A percentile compares a stretch with the other conserved stretches of the same genome.
phyloP scores from a whole-genome alignment of 1,284 basidiomycete species.

The Austropuccinia psidii region DNA sequence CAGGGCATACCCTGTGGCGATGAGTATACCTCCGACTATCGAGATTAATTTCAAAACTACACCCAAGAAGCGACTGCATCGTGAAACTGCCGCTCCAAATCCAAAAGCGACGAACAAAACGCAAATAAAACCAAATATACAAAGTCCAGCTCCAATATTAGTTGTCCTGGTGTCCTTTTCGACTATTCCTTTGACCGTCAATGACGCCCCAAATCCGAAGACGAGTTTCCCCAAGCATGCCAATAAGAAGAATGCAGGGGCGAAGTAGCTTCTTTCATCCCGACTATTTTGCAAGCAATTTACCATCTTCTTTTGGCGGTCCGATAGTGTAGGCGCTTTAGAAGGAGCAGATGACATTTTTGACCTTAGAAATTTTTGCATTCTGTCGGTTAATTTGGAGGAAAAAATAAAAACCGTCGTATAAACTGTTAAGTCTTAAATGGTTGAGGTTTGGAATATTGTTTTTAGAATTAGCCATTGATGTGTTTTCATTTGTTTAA shows the following conservation, averaged over 20 bases:
- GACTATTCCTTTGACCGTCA: constrained; percentile 20
- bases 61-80: not conserved
- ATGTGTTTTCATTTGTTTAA: too few relatives aligned
- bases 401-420: too few relatives aligned
- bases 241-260: constrained; percentile 9
- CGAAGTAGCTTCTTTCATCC: not conserved
- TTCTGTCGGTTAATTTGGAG: too few relatives aligned
- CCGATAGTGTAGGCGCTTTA: not conserved
- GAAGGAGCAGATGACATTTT: too few relatives aligned
- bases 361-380: too few relatives aligned
- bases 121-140: constrained; percentile 12
- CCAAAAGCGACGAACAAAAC: constrained; percentile 30
- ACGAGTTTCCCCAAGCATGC: constrained; percentile 25
- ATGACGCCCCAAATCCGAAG: constrained; percentile 22
- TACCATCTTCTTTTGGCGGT: constrained; percentile 10
- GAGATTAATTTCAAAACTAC: constrained; percentile 28
- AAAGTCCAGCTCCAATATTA: not conserved
- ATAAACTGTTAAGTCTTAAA: too few relatives aligned
- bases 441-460: too few relatives aligned
- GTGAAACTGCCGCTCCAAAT: constrained; percentile 6
- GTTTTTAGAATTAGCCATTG: too few relatives aligned
- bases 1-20: constrained; percentile 18
- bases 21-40: constrained; percentile 4
- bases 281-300: not conserved
- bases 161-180: not conserved